Evolutionary conservation across 1,284 basidiomycete species (phyloP).

Genomic region (Cryptococcus sp.): DNA sequence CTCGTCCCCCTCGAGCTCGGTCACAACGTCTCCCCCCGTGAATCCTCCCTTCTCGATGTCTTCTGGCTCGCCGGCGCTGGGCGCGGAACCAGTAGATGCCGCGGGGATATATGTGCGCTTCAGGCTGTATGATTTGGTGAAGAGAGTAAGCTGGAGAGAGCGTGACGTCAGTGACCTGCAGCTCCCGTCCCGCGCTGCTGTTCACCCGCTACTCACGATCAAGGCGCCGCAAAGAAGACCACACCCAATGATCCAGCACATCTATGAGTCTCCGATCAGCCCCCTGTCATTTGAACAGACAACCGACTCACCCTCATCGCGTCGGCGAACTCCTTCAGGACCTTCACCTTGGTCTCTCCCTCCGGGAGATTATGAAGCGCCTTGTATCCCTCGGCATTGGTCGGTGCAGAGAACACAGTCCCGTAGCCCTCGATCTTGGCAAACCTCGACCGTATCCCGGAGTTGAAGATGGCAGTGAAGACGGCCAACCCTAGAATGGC

Average conservation of each 20-base stretch:
- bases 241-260: constrained; percentile 27
- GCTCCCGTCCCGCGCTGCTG: no score
- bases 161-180: no score
- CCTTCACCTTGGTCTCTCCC: constrained; percentile 16
- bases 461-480: constrained; percentile 43
- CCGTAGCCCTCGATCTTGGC: constrained; percentile 34
- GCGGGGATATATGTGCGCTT: constrained; percentile 7
- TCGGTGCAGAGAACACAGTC: constrained; percentile 31
- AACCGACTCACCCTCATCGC: constrained; percentile 23
- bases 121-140: constrained; percentile 24
- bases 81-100: neutral
- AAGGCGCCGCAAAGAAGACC: constrained; percentile 18
- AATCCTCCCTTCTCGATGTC: constrained; percentile 1
- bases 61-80: neutral
- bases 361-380: constrained; percentile 37
- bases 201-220: constrained; percentile 5
- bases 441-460: constrained; percentile 35
- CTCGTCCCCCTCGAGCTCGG: neutral
- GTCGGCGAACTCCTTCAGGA: constrained; percentile 42
- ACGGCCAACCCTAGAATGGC: constrained; percentile 28
- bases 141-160: constrained; percentile 17
- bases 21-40: neutral
- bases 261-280: constrained; percentile 6
- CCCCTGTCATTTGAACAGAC: neutral
- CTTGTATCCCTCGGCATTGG: constrained; percentile 32